Conservation (phyloP, 768 basidiomycete genomes). For the Candolleomyces aberdarensis region DNA sequence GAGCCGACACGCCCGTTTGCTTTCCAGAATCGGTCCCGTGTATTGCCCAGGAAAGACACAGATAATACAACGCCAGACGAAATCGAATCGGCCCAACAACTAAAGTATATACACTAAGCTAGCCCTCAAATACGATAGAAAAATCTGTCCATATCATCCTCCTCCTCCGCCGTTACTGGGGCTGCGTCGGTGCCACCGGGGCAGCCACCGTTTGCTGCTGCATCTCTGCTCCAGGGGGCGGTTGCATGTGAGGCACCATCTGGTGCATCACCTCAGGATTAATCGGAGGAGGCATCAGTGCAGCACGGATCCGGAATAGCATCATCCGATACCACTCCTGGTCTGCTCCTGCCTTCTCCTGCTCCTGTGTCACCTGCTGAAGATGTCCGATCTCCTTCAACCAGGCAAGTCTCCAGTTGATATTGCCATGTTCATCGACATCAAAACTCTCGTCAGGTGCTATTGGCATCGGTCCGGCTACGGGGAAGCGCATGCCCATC, state of each 20-base stretch:
- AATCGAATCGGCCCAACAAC: too few species aligned
- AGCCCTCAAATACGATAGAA: too few species aligned
- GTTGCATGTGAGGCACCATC: conserved; percentile 39
- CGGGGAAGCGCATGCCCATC: conserved; percentile 66
- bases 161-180: conserved; percentile 19
- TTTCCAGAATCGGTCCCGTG: background rate
- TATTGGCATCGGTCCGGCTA: conserved; percentile 54
- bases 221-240: conserved; percentile 37
- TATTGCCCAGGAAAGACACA: background rate
- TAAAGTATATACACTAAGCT: too few species aligned
- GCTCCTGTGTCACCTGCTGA: conserved; percentile 73
- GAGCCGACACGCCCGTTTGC: background rate
- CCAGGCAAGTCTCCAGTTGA: conserved; percentile 79
- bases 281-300: conserved; percentile 60
- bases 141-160: too few species aligned
- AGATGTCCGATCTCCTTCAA: conserved; percentile 75
- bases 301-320: conserved; percentile 72
- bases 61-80: background rate
- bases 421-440: conserved; percentile 73
- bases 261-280: conserved; percentile 51
- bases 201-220: conserved; percentile 29
- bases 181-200: conserved; percentile 26
- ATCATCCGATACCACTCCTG: conserved; percentile 88
- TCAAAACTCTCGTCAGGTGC: conserved; percentile 64
- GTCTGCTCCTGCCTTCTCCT: conserved; percentile 78